A percentile compares a stretch with the other conserved stretches of the same genome.
phyloP scores from a whole-genome alignment of 140 eudicot species.

The Erigeron philadelphicus region DNA sequence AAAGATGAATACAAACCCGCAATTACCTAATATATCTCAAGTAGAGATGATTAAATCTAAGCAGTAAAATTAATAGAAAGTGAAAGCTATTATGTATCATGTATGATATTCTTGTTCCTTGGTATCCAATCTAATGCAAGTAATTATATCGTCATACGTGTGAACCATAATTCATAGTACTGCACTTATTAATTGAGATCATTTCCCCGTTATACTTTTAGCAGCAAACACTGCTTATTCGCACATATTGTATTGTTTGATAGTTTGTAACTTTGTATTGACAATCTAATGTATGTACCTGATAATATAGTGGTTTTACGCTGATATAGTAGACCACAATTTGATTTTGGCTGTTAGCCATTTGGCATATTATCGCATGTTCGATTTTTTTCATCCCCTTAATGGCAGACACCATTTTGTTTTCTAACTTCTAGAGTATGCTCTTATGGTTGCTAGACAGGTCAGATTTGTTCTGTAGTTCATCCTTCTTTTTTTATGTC shows the following conservation, averaged over 20 bases:
- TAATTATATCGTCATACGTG: neutral
- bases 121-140: slow-evolving; percentile 4
- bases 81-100: neutral
- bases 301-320: neutral
- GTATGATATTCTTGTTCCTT: neutral
- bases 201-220: neutral
- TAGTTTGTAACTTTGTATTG: neutral
- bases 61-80: slow-evolving; percentile 6
- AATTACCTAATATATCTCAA: neutral
- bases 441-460: slow-evolving; percentile 10
- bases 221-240: neutral
- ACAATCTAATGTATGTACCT: neutral
- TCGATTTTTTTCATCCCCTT: neutral
- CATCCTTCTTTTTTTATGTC: neutral
- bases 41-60: neutral
- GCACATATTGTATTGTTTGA: neutral
- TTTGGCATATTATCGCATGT: slow-evolving; percentile 5
- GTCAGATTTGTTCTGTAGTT: neutral
- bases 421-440: neutral
- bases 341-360: neutral
- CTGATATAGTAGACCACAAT: neutral
- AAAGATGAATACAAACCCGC: slow-evolving; percentile 5
- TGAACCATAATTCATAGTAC: neutral
- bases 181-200: too few species aligned
- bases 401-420: neutral